phyloP scores from a whole-genome alignment of 179 eudicot genomes.

The Amaranthus tricolor region DNA sequence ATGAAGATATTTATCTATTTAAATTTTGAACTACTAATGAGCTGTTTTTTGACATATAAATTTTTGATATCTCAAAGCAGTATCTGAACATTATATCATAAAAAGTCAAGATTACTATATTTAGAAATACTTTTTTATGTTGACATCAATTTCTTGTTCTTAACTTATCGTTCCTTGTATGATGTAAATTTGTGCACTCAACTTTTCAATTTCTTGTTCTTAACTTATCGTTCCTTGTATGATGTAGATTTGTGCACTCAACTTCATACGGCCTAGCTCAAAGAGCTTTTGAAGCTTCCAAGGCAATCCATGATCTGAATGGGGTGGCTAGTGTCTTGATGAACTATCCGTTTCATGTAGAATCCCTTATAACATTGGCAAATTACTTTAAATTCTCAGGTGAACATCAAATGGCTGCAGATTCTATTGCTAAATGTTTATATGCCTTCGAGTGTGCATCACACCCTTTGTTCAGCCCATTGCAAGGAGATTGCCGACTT shows the following conservation, averaged over 20 bases:
- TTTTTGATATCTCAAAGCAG: slow-evolving; percentile 6
- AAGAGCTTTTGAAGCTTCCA: slow-evolving; percentile 72
- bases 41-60: neutral
- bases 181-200: slow-evolving; percentile 68
- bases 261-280: slow-evolving; percentile 72
- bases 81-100: neutral
- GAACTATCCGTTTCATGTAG: slow-evolving; percentile 87
- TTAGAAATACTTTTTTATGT: neutral
- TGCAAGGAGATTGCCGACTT: slow-evolving; percentile 64
- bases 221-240: slow-evolving; percentile 15
- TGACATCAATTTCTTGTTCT: neutral
- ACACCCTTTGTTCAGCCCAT: slow-evolving; percentile 88
- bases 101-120: neutral
- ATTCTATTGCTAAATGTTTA: slow-evolving; percentile 68
- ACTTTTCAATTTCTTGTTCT: slow-evolving; percentile 21
- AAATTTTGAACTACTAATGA: neutral
- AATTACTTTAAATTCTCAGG: slow-evolving; percentile 84
- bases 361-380: slow-evolving; percentile 81
- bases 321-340: slow-evolving; percentile 73
- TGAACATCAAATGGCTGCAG: slow-evolving; percentile 85
- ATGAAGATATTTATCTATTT: neutral
- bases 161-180: slow-evolving; percentile 15
- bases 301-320: slow-evolving; percentile 72
- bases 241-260: slow-evolving; percentile 69
- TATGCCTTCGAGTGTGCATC: slow-evolving; percentile 97